Conservation (phyloP, 495 filamentous ascomycete genomes). For the Hypoxylon rickii region DNA sequence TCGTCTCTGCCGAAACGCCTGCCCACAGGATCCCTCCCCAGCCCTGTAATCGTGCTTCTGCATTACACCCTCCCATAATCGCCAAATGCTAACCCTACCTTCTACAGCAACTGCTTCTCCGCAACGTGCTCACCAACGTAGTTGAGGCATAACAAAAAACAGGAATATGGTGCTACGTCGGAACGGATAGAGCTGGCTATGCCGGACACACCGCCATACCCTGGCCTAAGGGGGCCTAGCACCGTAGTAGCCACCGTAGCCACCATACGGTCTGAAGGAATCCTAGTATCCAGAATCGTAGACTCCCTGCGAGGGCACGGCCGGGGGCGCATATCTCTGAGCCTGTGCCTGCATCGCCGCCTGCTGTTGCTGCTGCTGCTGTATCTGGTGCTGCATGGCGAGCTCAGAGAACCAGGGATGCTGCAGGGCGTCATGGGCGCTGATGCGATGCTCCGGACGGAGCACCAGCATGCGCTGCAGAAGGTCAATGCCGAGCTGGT, state of each 20-base stretch:
- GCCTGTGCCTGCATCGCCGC: constrained; percentile 36
- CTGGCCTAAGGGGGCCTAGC: too few relatives aligned
- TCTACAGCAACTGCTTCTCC: too few relatives aligned
- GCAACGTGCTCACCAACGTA: too few relatives aligned
- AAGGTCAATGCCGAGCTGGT: constrained; percentile 81
- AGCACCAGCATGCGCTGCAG: constrained; percentile 89
- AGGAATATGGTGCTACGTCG: too few relatives aligned
- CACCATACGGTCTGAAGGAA: too few relatives aligned
- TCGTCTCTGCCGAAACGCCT: constrained; percentile 18
- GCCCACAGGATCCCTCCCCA: background rate
- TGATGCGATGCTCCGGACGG: constrained; percentile 88
- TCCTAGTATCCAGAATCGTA: constrained; percentile 40
- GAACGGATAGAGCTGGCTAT: too few relatives aligned
- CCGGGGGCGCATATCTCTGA: constrained; percentile 35
- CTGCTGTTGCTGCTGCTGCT: constrained; percentile 38
- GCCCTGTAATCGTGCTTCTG: background rate
- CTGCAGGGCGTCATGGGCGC: constrained; percentile 77
- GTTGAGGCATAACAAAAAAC: too few relatives aligned
- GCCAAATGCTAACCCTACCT: too few relatives aligned
- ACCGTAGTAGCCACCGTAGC: too few relatives aligned
- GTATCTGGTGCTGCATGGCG: constrained; percentile 45
- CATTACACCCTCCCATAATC: too few relatives aligned
- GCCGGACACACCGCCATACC: too few relatives aligned
- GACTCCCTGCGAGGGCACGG: constrained; percentile 36
- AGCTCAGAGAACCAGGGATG: constrained; percentile 83